Conservation (phyloP, 108 stramenopile species). For the Fragilaria radians region DNA sequence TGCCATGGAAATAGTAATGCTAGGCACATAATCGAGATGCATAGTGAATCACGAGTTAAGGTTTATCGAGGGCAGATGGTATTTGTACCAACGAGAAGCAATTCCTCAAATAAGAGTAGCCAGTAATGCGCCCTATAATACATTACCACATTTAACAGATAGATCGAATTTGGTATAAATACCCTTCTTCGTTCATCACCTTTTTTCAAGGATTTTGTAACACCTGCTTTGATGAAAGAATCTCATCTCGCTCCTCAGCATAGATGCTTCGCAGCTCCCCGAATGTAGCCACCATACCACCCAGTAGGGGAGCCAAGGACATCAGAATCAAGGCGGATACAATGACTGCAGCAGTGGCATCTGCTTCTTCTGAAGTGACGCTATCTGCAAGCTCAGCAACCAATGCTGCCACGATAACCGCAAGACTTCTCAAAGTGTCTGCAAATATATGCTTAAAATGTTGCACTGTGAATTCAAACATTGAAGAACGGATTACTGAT, state of each 20-base stretch:
- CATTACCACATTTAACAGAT: no score
- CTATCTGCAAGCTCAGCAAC: constrained; percentile 34
- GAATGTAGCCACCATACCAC: constrained; percentile 38
- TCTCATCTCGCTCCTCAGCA: constrained; percentile 3
- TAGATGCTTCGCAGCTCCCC: constrained; percentile 28
- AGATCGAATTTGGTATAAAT: no score
- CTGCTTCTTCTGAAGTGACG: constrained; percentile 52
- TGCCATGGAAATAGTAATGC: no score
- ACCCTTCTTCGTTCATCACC: no score
- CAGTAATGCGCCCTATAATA: no score
- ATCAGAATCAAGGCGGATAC: constrained; percentile 61
- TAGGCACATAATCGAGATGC: no score
- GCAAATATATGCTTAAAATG: constrained; percentile 65
- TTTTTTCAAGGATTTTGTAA: no score
- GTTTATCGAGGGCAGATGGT: no score
- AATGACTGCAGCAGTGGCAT: constrained; percentile 66
- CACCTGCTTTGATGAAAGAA: background rate
- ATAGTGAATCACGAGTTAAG: no score
- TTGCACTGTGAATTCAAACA: background rate
- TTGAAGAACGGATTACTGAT: background rate
- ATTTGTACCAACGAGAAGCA: no score
- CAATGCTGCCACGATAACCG: constrained; percentile 57
- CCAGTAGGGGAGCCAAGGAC: constrained; percentile 49
- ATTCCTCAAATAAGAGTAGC: no score
- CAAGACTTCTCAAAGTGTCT: constrained; percentile 71